Conservation (phyloP, 257 asterid genomes). For the Eustoma russellianum region DNA sequence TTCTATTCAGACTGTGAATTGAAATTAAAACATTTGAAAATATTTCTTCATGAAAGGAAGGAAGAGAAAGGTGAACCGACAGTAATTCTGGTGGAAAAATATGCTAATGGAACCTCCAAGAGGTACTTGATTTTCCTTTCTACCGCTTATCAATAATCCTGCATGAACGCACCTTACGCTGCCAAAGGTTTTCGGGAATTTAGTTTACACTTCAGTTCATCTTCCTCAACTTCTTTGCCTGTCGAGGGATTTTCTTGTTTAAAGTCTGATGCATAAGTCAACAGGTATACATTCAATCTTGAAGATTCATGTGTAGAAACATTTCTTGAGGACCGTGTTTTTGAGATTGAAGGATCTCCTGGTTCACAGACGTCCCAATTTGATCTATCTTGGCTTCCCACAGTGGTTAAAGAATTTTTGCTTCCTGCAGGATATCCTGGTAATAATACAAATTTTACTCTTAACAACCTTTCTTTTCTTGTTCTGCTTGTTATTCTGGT, state of each 20-base stretch:
- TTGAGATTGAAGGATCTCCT: constrained; percentile 19
- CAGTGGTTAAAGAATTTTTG: constrained; percentile 50
- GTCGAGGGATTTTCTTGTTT: not conserved
- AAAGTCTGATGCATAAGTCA: constrained; percentile 1
- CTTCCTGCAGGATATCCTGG: constrained; percentile 96
- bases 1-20: not conserved
- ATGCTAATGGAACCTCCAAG: constrained; percentile 70
- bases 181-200: not conserved
- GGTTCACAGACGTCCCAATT: constrained; percentile 14
- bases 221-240: not conserved
- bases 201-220: not conserved
- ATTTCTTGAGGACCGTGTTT: constrained; percentile 36
- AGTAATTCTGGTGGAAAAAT: constrained; percentile 60
- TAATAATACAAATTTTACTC: constrained; percentile 12
- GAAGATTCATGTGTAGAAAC: constrained; percentile 39
- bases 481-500: not conserved
- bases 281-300: constrained; percentile 49
- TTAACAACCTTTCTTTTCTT: not conserved
- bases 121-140: constrained; percentile 26
- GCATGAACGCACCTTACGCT: not conserved
- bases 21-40: not conserved
- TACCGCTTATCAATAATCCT: not conserved
- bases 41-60: constrained; percentile 26
- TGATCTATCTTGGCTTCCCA: constrained; percentile 63
- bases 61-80: constrained; percentile 27